Evolutionary conservation across 306 rosid genomes (phyloP).

Genomic region (Datisca glomerata): DNA sequence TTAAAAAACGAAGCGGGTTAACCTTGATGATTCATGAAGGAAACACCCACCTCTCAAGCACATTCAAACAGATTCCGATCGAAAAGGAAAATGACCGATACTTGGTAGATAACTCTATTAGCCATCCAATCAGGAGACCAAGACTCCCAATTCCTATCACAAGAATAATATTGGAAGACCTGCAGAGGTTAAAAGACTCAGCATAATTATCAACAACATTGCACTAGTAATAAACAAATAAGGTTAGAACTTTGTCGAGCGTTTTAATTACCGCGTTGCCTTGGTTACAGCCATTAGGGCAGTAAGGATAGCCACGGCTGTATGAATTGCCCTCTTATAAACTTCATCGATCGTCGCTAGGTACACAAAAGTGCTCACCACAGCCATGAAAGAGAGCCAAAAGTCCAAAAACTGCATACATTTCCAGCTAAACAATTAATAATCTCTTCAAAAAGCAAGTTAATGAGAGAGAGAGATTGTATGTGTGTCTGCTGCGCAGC

Average conservation of each 20-base stretch:
- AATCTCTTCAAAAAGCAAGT: too few species aligned
- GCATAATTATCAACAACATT: background rate
- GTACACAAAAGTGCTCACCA: constrained; percentile 78
- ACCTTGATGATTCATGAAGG: background rate
- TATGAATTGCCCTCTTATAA: constrained; percentile 68
- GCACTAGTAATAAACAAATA: background rate
- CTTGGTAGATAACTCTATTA: constrained; percentile 31
- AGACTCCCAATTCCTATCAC: constrained; percentile 33
- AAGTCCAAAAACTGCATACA: constrained; percentile 77
- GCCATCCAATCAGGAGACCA: constrained; percentile 44
- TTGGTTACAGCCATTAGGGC: constrained; percentile 82
- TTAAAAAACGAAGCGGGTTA: too few species aligned
- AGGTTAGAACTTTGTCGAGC: background rate
- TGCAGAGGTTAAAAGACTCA: constrained; percentile 18
- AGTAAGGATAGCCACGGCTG: constrained; percentile 70
- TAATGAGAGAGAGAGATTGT: too few species aligned
- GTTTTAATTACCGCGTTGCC: constrained; percentile 60
- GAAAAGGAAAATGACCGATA: constrained; percentile 27
- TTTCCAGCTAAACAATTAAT: constrained; percentile 7
- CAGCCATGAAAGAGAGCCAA: constrained; percentile 99
- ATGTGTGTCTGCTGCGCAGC: too few species aligned
- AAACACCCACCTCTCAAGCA: constrained; percentile 24
- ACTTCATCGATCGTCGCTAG: constrained; percentile 63
- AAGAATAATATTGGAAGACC: constrained; percentile 34
- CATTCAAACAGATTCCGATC: constrained; percentile 16